Evolutionary conservation across 805 yeast genomes (phyloP), one percentile per base, ranked within the genome.

Genomic region (Starmera amethionina): DNA sequence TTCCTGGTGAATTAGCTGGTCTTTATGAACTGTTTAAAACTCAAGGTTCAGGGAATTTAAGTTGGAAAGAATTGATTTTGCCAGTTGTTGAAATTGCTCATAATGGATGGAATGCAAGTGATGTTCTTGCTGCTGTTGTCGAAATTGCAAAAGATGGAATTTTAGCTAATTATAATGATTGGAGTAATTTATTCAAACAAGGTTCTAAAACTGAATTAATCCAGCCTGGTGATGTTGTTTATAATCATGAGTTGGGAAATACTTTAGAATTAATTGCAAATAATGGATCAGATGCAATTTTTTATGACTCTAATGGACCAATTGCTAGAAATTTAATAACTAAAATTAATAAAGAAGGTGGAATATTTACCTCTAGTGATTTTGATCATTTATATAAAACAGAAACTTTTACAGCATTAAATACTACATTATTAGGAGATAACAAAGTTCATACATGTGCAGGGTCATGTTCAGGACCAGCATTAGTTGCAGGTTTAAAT

Each of bases 1-100:
- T 83, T 15, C 98, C 98, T 0, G 98, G 98, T 10, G 97, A 90
- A 57, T 51, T 90, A 37, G 79, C 78, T 43, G 98, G 97, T 0
- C 63, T 88, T n/a, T 76, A 82, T 50, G 72, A 68, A 34, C 63
- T 90, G 32, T 75, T 62, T 58, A 48, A 59, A 28, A 46, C 58
- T 12, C 90, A 79, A 51, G 88, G 93, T 0, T 77, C 87, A 4
- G 94, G 94, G 0, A 67, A 66, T 4, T 56, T 85, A 8, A 50
- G 70, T 2, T 90, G 97, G 97, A 55, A 55, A 19, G 78, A 85
- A 16, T 65, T 90, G 42, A 59, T 90, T 8, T 67, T 70, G 48
- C 97, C 97, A 0, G 93, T 89, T 2, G 75, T 79, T 1, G 68
- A 77, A 5, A 53, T 82, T 40, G 79, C 80, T 46, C 58, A 74